Base-by-base conservation (phyloP, 805 yeast genomes). In the Metschnikowia rubicola region DNA sequence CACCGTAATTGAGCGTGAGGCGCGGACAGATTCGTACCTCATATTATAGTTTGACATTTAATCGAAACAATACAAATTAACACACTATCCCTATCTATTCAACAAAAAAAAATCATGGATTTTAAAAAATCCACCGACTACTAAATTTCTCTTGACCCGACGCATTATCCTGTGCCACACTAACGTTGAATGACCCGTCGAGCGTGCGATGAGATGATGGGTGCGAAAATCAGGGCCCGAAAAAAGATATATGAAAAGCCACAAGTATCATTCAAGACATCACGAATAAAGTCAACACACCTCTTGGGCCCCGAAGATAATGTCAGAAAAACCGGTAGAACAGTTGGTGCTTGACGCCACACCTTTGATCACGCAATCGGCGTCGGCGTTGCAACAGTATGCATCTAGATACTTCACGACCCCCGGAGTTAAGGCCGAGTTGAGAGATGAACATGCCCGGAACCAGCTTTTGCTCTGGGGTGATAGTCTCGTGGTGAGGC, bases 351-450 rank as follows among this genome's bases (percentile, higher is more conserved):
- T 94, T 55, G 99, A 94, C 77, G 98, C 99, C 3, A 94, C 96
- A 42, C 99, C 99, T 6, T 71, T 94, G 55, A 86, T 94, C 56
- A 86, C 96, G 2, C 95, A 88, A 59, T 76, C 94, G 5, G 88
- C 87, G 10, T 76, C 90, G 3, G 78, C 83, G 17, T 72, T 94
- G 38, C 82, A 83, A 58, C 80, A 78, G 53, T 79, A 77, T 61
- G 97, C 96, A 1, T 66, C 76, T 13, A 65, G 68, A n/a, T 88
- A 88, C 60, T 86, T 74, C 64, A 91, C 97, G 11, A 88, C 97
- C 2, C 97, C 98, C 11, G 91, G 97, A 1, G 98, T 94, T 13
- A 81, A 77, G 58, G 74, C 78, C 30, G 99, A 94, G 70, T 82
- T 94, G 62, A 83, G 79, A 60, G 98, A 94, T 70, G 96, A 85